Conservation (phyloP, 768 basidiomycete genomes). For the Leccinum olivaceopallidum region DNA sequence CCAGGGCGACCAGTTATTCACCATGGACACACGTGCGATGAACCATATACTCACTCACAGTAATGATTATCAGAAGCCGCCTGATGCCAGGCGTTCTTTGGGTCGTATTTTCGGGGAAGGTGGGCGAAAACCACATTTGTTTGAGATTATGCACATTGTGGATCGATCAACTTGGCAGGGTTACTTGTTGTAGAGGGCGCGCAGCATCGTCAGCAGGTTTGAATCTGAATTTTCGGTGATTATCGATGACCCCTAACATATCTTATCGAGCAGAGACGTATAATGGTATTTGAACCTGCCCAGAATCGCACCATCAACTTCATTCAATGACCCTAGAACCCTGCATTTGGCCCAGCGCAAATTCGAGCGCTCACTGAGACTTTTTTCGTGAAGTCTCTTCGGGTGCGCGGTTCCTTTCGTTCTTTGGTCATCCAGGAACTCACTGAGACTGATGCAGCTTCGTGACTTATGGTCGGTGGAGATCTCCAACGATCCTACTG, state of each 20-base stretch:
- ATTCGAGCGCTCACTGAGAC: conserved; percentile 57
- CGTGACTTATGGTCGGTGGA: conserved; percentile 48
- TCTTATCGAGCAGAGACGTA: conserved; percentile 17
- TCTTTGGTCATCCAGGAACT: background rate
- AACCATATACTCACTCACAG: conserved; percentile 62
- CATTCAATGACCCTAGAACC: conserved; percentile 44
- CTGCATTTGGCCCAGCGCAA: conserved; percentile 63
- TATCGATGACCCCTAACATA: background rate
- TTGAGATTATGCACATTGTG: background rate
- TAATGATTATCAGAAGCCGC: conserved; percentile 57
- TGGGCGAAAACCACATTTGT: background rate
- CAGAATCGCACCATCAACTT: background rate
- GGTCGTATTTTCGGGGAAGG: conserved; percentile 38
- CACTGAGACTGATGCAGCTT: conserved; percentile 28
- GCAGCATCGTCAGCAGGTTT: conserved; percentile 42
- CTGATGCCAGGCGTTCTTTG: conserved; percentile 38
- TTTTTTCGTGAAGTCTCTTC: conserved; percentile 52
- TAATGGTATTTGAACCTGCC: conserved; percentile 28
- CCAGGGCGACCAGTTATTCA: conserved; percentile 46
- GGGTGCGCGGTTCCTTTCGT: background rate
- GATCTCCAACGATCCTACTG: conserved; percentile 28
- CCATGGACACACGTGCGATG: conserved; percentile 61
- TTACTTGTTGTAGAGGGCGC: conserved; percentile 46
- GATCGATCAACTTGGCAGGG: conserved; percentile 35
- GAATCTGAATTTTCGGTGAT: background rate